Evolutionary conservation across 768 basidiomycete genomes (phyloP), one percentile per base, ranked within the genome.

Genomic region (Scleroderma citrinum): DNA sequence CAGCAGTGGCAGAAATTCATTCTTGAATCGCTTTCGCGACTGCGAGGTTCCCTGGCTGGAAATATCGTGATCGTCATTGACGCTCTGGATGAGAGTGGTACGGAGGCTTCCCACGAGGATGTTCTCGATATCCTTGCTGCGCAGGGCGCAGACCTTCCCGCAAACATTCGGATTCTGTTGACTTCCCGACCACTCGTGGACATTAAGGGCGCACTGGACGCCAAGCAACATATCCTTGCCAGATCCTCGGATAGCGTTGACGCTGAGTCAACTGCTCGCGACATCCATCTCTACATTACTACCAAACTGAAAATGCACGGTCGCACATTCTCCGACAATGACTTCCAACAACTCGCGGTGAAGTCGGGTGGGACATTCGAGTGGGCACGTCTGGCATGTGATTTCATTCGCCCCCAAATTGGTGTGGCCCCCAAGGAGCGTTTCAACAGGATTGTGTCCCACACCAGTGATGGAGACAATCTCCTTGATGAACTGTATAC

Each of bases 91-190:
- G 59, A 53, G 39, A 53, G 53, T 46, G 47, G 47, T 13, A 30
- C 50, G 24, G 37, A 47, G n/a, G 41, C 21, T 11, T 14, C 42
- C 36, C 54, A 53, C 10, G 41, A 39, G 16, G 36, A 19, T 7
- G 48, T 65, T 38, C 54, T 66, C 16, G 7, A 19, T 10, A 30
- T 51, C n/a, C 66, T 72, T 5, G 65, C 71, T 3, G 71, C 66
- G 49, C 72, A 74, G 35, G 61, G 66, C 0, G 66, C 71, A 1
- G 67, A 72, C 36, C 66, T 75, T 26, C 71, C 73, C 0, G 53
- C 71, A 26, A 63, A 71, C 29, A 75, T 73, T 24, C 66, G 60
- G 32, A 58, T 72, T 47, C 40, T 70, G 11, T 39, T 71, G 30
- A 70, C 70, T 13, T 58, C 63, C 12, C 64, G 65, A 8, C 62